Conservation (phyloP, 225 moss, liverwort and hornwort species). For the Sphagnum contortum region DNA sequence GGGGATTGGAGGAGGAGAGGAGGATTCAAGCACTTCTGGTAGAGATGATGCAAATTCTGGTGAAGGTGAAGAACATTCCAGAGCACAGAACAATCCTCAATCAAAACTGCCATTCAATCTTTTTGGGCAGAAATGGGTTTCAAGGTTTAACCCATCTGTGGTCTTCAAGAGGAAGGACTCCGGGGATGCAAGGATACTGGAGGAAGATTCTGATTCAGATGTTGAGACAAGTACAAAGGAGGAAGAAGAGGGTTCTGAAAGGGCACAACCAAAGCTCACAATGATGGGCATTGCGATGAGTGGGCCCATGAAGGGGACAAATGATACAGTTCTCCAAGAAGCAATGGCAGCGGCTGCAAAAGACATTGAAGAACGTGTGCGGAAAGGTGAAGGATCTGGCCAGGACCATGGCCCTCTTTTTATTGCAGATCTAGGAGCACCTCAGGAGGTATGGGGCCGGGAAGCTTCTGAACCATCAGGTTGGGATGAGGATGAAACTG, state of each 20-base stretch:
- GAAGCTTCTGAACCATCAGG: slow-evolving; percentile 50
- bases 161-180: slow-evolving; percentile 51
- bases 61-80: slow-evolving; percentile 15
- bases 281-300: slow-evolving; percentile 99
- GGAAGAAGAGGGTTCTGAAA: slow-evolving; percentile 26
- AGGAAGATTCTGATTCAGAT: slow-evolving; percentile 37
- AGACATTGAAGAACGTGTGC: slow-evolving; percentile 90
- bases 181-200: slow-evolving; percentile 41
- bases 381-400: slow-evolving; percentile 87
- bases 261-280: slow-evolving; percentile 75
- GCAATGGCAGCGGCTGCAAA: slow-evolving; percentile 97
- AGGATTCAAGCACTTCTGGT: slow-evolving; percentile 38
- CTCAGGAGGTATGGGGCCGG: slow-evolving; percentile 72
- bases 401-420: slow-evolving; percentile 84
- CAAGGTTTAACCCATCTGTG: slow-evolving; percentile 37
- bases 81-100: slow-evolving; percentile 26
- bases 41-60: slow-evolving; percentile 25
- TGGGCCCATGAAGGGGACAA: slow-evolving; percentile 52
- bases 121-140: slow-evolving; percentile 71
- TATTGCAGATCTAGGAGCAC: slow-evolving; percentile 87
- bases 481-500: slow-evolving; percentile 59
- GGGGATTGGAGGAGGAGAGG: slow-evolving; percentile 21
- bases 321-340: slow-evolving; percentile 78
- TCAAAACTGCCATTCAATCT: slow-evolving; percentile 53
- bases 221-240: slow-evolving; percentile 47